These are phyloP conservation scores for Rhodotorula kratochvilovae DNA, from an alignment of 768 basidiomycete genomes.

Conservation along the genomic window DNA sequence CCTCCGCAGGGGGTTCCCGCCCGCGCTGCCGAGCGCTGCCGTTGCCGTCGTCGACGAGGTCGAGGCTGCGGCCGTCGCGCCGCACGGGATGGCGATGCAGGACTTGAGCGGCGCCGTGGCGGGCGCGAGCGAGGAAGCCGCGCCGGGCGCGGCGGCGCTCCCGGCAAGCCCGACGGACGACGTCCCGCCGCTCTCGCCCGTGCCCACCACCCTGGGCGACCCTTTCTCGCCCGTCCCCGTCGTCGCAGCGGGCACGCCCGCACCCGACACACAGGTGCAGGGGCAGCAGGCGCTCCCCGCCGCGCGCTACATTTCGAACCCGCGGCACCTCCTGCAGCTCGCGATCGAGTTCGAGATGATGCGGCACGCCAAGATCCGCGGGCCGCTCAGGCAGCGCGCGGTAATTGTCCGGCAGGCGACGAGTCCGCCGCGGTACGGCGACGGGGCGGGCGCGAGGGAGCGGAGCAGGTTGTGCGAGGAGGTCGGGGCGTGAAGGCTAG, in stretches of 20 bases:
- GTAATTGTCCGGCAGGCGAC: conserved; percentile 25
- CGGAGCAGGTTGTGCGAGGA: background rate
- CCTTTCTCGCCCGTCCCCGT: background rate
- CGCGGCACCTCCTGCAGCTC: conserved; percentile 36
- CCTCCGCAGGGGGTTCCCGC: background rate
- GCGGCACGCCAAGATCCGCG: conserved; percentile 33
- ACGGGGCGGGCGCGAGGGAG: background rate
- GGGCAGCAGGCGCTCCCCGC: background rate
- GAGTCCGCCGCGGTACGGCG: background rate
- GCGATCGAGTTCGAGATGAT: conserved; percentile 39
- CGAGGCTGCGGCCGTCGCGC: background rate
- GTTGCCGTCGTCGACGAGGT: background rate
- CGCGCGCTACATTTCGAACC: conserved; percentile 35
- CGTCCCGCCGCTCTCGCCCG: conserved; percentile 2
- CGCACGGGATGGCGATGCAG: background rate
- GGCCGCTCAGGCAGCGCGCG: conserved; percentile 29
- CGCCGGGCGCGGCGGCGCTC: background rate
- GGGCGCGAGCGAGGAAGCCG: background rate
- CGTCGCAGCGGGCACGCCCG: background rate
- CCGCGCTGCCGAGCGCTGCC: background rate
- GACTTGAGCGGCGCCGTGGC: background rate
- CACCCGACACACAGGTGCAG: background rate
- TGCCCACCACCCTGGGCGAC: background rate
- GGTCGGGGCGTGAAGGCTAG: background rate
- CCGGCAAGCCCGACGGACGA: conserved; percentile 1